Conservation (phyloP, 2,329 filamentous ascomycete genomes). For the Stachybotrys chlorohalonatus region DNA sequence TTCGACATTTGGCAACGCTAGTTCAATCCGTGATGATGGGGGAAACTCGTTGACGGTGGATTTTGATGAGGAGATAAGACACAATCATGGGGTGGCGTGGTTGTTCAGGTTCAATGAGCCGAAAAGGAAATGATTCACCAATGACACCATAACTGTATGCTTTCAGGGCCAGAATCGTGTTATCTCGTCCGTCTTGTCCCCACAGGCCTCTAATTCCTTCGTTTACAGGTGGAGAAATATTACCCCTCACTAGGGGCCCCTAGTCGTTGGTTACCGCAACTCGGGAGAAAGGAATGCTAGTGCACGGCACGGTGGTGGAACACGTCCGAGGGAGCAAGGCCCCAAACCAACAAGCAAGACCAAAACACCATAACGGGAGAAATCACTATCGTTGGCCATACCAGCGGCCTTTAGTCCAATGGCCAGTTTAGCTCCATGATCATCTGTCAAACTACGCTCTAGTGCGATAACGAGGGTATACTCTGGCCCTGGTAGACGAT, state of each 20-base stretch:
- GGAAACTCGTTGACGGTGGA: no score
- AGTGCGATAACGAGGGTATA: slow-evolving; percentile 8
- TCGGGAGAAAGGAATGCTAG: neutral
- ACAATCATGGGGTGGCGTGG: neutral
- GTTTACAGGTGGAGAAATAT: neutral
- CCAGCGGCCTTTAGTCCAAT: slow-evolving; percentile 18
- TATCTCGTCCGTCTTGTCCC: no score
- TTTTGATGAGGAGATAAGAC: neutral
- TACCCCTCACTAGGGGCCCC: neutral
- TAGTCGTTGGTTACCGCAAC: no score
- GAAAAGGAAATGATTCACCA: neutral
- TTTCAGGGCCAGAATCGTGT: neutral
- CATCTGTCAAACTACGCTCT: slow-evolving; percentile 14
- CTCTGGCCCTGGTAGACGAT: slow-evolving; percentile 23
- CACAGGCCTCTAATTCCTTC: no score
- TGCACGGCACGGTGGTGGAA: no score
- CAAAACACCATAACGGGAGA: slow-evolving; percentile 19
- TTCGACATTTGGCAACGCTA: neutral
- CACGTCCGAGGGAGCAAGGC: no score
- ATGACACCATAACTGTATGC: neutral
- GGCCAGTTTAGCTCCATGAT: slow-evolving; percentile 15
- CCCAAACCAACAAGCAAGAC: no score
- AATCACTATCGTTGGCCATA: slow-evolving; percentile 19
- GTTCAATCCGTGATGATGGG: neutral
- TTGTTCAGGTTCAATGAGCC: neutral